Percentiles rank a stretch among this genome's conserved stretches.
Evolutionary conservation across 2,329 filamentous ascomycete species (phyloP).

Genomic region (Colletotrichum caudatum): DNA sequence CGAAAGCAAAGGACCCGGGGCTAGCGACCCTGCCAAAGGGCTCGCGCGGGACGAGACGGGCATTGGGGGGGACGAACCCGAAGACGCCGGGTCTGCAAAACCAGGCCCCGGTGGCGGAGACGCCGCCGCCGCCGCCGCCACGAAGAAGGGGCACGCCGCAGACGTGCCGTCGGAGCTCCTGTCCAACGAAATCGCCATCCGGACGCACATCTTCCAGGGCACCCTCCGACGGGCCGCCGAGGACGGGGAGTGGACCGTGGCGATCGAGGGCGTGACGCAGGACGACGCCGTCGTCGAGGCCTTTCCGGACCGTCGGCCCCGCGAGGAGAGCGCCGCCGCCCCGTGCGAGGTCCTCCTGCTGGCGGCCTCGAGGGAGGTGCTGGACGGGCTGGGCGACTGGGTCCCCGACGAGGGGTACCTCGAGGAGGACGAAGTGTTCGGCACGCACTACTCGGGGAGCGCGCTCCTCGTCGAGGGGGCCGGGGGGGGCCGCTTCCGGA

Average conservation of each 20-base stretch:
- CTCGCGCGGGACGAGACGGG: neutral
- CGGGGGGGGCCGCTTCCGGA: neutral
- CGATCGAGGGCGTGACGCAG: neutral
- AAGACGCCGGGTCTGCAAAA: no score
- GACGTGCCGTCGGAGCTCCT: constrained; percentile 8
- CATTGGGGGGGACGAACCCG: neutral
- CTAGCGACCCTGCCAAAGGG: neutral
- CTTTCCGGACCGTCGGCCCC: neutral
- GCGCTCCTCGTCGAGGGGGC: constrained; percentile 11
- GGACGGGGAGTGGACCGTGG: neutral
- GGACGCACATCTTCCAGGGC: constrained; percentile 3
- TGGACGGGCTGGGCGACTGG: neutral
- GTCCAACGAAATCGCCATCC: neutral
- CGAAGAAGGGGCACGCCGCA: neutral
- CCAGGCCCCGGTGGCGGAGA: no score
- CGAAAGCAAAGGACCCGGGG: neutral
- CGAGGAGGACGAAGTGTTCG: constrained; percentile 8
- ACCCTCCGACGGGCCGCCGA: neutral
- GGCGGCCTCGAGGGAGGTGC: neutral
- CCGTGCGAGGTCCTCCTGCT: constrained; percentile 8
- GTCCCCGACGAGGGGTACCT: neutral
- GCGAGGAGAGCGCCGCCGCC: no score
- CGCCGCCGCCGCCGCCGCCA: no score
- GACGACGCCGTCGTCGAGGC: constrained; percentile 5
- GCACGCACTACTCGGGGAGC: constrained; percentile 7